Percentiles rank a stretch among this genome's conserved stretches.
Evolutionary conservation across 2,329 filamentous ascomycete species (phyloP).

Genomic region (Monilinia vaccinii-corymbosi): DNA sequence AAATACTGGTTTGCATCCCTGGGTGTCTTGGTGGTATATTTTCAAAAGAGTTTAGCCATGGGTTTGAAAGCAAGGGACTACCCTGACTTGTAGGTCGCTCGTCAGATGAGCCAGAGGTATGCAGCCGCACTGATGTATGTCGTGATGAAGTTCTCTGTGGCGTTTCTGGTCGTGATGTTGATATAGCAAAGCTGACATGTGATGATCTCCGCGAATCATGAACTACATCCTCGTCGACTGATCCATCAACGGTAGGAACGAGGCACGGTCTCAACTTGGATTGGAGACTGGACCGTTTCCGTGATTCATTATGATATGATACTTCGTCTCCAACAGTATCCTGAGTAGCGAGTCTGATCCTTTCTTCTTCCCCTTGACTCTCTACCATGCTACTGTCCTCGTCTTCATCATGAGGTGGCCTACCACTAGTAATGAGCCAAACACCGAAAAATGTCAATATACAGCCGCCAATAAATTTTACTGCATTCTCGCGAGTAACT

Average conservation of each 20-base stretch:
- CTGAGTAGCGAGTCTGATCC: slow-evolving; percentile 50
- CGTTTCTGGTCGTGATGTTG: slow-evolving; percentile 17
- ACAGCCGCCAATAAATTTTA: slow-evolving; percentile 85
- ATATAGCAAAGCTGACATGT: slow-evolving; percentile 23
- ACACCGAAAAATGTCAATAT: slow-evolving; percentile 89
- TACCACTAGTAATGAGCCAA: slow-evolving; percentile 90
- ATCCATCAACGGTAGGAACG: slow-evolving; percentile 15
- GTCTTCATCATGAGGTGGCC: slow-evolving; percentile 54
- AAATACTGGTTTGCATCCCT: slow-evolving; percentile 19
- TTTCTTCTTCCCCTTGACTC: slow-evolving; percentile 55
- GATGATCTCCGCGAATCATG: slow-evolving; percentile 21
- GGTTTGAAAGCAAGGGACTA: slow-evolving; percentile 24
- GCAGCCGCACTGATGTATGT: slow-evolving; percentile 15
- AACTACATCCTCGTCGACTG: slow-evolving; percentile 11
- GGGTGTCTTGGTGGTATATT: slow-evolving; percentile 19
- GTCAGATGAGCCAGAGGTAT: slow-evolving; percentile 9
- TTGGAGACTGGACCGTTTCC: slow-evolving; percentile 11
- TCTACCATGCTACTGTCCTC: slow-evolving; percentile 51
- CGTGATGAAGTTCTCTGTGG: slow-evolving; percentile 21
- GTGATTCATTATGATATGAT: slow-evolving; percentile 9
- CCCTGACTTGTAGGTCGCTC: slow-evolving; percentile 13
- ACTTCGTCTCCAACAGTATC: slow-evolving; percentile 27
- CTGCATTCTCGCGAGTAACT: slow-evolving; percentile 60
- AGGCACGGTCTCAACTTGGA: slow-evolving; percentile 9
- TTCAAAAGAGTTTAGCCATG: slow-evolving; percentile 22